These are phyloP conservation scores for Mesotaenium endlicherianum DNA, from an alignment of 139 green algal species.

Conservation along the genomic window DNA sequence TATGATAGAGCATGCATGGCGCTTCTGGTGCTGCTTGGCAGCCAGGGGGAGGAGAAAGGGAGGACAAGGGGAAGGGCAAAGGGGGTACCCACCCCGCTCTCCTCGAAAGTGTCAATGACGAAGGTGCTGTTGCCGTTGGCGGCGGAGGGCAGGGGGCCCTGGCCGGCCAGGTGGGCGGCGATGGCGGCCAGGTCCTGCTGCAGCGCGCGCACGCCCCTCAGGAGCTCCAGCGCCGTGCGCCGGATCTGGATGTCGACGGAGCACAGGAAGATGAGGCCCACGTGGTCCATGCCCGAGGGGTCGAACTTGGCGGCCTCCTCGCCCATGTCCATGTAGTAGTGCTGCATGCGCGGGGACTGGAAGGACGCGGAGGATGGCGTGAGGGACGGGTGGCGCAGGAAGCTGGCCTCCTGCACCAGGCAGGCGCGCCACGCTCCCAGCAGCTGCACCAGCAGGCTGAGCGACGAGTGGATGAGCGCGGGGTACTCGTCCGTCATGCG, in stretches of 20 bases:
- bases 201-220: conserved; percentile 53
- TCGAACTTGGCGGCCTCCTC: conserved; percentile 53
- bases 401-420: conserved; percentile 48
- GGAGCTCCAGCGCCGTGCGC: conserved; percentile 37
- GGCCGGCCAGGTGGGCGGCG: background rate
- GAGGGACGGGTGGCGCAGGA: no score
- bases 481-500: conserved; percentile 69
- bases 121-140: conserved; percentile 54
- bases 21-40: background rate
- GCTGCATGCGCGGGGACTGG: background rate
- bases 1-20: background rate
- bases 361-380: background rate
- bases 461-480: conserved; percentile 58
- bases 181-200: conserved; percentile 18
- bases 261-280: conserved; percentile 61
- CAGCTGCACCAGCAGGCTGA: conserved; percentile 53
- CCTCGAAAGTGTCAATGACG: conserved; percentile 73
- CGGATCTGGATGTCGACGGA: conserved; percentile 54
- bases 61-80: background rate
- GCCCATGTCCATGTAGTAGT: background rate
- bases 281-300: conserved; percentile 63
- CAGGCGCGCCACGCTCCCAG: conserved; percentile 18
- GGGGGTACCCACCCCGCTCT: conserved; percentile 51
- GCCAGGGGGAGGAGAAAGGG: background rate
- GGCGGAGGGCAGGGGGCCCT: no score